Percentiles rank a stretch among this genome's conserved stretches.
Evolutionary conservation across 2,329 filamentous ascomycete species (phyloP).

Genomic region (Verticillium tricorpus): DNA sequence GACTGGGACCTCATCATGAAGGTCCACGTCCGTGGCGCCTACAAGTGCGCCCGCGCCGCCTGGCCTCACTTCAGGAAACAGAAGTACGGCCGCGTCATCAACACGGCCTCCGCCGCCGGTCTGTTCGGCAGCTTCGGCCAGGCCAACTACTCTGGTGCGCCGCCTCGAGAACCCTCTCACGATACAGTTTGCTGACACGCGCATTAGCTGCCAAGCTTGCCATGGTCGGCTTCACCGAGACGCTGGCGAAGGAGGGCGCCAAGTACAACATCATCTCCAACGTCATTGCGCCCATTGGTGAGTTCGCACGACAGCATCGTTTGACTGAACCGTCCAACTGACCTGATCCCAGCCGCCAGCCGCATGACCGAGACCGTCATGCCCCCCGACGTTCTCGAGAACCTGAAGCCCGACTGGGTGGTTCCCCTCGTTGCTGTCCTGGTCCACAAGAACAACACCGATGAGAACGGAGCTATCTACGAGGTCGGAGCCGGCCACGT

Average conservation of each 20-base stretch:
- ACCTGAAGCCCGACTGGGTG: slow-evolving; percentile 89
- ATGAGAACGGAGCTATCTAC: slow-evolving; percentile 85
- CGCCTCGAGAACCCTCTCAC: background rate
- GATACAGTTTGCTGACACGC: slow-evolving; percentile 2
- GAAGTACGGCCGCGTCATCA: slow-evolving; percentile 96
- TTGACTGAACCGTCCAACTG: slow-evolving; percentile 12
- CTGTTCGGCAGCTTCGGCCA: slow-evolving; percentile 96
- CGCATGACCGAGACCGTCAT: slow-evolving; percentile 95
- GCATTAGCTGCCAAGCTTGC: slow-evolving; percentile 78
- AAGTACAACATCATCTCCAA: slow-evolving; percentile 99
- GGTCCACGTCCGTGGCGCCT: slow-evolving; percentile 89
- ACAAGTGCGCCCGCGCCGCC: slow-evolving; percentile 90
- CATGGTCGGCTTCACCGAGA: slow-evolving; percentile 96
- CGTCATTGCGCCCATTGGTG: slow-evolving; percentile 81
- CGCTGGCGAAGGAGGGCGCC: slow-evolving; percentile 90
- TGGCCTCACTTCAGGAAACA: slow-evolving; percentile 99
- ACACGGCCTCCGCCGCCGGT: slow-evolving; percentile 93
- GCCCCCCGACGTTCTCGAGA: slow-evolving; percentile 86
- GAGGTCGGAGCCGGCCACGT: slow-evolving; percentile 91
- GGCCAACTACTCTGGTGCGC: slow-evolving; percentile 80
- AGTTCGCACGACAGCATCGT: slow-evolving; percentile 7
- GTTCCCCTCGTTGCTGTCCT: slow-evolving; percentile 88
- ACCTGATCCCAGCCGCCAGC: slow-evolving; percentile 63
- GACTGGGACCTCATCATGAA: slow-evolving; percentile 96
- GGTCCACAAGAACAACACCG: slow-evolving; percentile 77